Base-by-base conservation (phyloP, 352 stramenopile genomes). In the Halophytophthora polymorphica region DNA sequence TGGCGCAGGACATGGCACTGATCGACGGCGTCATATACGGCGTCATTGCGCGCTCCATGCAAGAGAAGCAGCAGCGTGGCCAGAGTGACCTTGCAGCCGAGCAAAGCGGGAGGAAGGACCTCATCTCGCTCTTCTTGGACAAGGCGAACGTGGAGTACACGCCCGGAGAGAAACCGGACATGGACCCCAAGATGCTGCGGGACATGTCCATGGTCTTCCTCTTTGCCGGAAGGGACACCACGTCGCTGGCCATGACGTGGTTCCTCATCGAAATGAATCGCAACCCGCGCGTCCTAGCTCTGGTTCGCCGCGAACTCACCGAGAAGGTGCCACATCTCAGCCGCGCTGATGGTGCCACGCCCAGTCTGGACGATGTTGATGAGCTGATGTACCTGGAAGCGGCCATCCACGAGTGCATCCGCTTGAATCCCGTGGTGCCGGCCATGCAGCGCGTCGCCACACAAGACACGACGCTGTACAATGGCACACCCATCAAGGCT, bases 151-250 rank as follows among this genome's bases (percentile, higher is more conserved):
- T 49, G 15, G 48, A 63, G 6, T 66, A 69, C 33, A 34, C 50
- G 18, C 39, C 45, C 1, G 53, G 38, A 2, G 49, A 61, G 11
- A 40, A 53, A 1, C 15, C 41, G 3, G 47, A 60, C 2, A 58
- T 69, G 22, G 61, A 59, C 14, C 51, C 70, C 18, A 64, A 15
- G 25, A 63, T 67, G 34, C 66, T 93, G 33, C 71, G 73, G 8
- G 75, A 93, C 38, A 80, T 91, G 56, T 61, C 81, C 17, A 65
- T 96, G 35, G 87, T 72, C 53, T 92, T 95, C 40, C 60, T 95
- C 29, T 66, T 86, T n/a, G 85, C 83, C 36, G 83, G 83, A 1
- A 58, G 79, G 0, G 85, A 90, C 50, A 91, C 86, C 8, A 95
- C 85, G 0, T 71, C 83, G 1, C 66, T 83, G 44, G 83, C 64